Evolutionary conservation across 2,329 filamentous ascomycete species (phyloP).

Genomic region (Cryphonectria carpinicola): DNA sequence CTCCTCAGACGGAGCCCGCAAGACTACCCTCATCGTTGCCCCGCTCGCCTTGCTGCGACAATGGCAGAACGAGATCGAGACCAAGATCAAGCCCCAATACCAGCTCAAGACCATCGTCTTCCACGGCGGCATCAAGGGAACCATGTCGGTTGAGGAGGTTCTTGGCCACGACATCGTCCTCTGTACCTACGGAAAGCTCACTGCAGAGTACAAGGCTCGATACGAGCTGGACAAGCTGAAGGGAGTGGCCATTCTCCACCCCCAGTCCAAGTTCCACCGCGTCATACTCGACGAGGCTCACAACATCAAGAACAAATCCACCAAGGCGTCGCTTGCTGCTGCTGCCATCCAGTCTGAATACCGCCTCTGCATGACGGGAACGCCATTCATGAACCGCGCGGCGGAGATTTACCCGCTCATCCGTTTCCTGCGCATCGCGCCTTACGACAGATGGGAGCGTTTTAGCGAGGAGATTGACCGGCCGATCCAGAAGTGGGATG

Average conservation of each 20-base stretch:
- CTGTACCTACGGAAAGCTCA: slow-evolving; percentile 26
- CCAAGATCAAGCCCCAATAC: slow-evolving; percentile 35
- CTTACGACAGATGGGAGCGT: slow-evolving; percentile 32
- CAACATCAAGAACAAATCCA: slow-evolving; percentile 23
- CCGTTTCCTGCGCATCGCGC: slow-evolving; percentile 42
- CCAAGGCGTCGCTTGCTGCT: slow-evolving; percentile 17
- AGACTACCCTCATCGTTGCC: slow-evolving; percentile 77
- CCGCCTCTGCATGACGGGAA: slow-evolving; percentile 26
- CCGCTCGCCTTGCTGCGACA: slow-evolving; percentile 92
- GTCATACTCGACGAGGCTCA: slow-evolving; percentile 27
- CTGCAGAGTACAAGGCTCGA: slow-evolving; percentile 10
- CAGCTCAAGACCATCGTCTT: slow-evolving; percentile 36
- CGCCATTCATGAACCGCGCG: slow-evolving; percentile 25
- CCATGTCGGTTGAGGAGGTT: neutral
- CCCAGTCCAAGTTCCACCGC: slow-evolving; percentile 8
- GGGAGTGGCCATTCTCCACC: slow-evolving; percentile 34
- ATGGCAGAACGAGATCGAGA: slow-evolving; percentile 78
- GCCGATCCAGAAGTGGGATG: slow-evolving; percentile 21
- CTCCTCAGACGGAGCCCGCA: slow-evolving; percentile 43
- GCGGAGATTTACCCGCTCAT: slow-evolving; percentile 22
- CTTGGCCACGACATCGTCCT: slow-evolving; percentile 21
- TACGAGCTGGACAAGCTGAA: neutral
- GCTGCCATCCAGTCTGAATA: slow-evolving; percentile 8
- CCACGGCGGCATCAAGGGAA: slow-evolving; percentile 32
- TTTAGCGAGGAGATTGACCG: slow-evolving; percentile 40